These are phyloP conservation scores for Hypericum perforatum DNA, from an alignment of 345 rosid species.

Conservation along the genomic window DNA sequence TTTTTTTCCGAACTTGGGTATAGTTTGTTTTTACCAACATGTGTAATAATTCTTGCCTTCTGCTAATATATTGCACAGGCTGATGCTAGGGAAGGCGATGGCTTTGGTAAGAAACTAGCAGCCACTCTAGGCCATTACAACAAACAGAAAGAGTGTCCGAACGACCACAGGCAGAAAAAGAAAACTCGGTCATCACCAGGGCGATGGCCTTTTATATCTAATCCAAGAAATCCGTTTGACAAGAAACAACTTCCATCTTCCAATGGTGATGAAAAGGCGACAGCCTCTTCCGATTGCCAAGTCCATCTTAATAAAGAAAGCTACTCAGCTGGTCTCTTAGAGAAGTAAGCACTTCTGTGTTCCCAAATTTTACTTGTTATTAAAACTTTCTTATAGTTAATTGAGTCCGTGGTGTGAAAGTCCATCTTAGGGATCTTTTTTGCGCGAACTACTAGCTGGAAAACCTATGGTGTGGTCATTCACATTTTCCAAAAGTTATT, in stretches of 20 bases:
- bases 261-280: constrained; percentile 16
- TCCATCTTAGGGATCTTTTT: too few relatives aligned
- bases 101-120: constrained; percentile 31
- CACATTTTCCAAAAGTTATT: too few relatives aligned
- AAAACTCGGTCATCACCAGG: constrained; percentile 28
- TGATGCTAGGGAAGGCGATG: constrained; percentile 22
- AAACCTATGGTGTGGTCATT: too few relatives aligned
- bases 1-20: constrained; percentile 4
- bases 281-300: constrained; percentile 20
- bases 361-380: not conserved
- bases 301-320: constrained; percentile 17
- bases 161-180: constrained; percentile 16
- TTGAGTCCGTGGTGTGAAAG: too few relatives aligned
- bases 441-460: too few relatives aligned
- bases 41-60: constrained; percentile 6
- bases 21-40: not conserved
- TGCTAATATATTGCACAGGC: constrained; percentile 32
- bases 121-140: constrained; percentile 21
- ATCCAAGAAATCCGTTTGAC: constrained; percentile 17
- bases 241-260: constrained; percentile 12
- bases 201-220: constrained; percentile 14
- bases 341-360: constrained; percentile 26
- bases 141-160: constrained; percentile 18
- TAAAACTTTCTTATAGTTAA: not conserved
- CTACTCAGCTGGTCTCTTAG: constrained; percentile 7